Conservation (phyloP, 2,329 filamentous ascomycete genomes). For the Penicillium sp. region DNA sequence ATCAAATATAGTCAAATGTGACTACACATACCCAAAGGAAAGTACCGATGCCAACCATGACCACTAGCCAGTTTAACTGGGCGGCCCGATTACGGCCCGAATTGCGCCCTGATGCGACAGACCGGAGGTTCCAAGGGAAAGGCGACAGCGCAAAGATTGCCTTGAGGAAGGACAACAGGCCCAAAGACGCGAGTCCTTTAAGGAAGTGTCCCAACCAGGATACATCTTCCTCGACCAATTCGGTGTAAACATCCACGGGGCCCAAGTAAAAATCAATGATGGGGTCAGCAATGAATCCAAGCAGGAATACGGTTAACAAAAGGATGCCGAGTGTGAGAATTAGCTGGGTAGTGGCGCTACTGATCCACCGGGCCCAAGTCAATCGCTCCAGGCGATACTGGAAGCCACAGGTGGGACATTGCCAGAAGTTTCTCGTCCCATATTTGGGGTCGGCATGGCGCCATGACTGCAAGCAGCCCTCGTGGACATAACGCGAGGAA, state of each 20-base stretch:
- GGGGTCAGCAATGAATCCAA: conserved; percentile 90
- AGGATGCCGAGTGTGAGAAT: conserved; percentile 71
- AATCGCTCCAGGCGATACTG: conserved; percentile 76
- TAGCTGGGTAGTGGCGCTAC: conserved; percentile 65
- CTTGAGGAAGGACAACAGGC: conserved; percentile 80
- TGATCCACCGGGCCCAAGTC: conserved; percentile 68
- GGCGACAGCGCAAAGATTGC: conserved; percentile 71
- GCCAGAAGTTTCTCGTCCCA: conserved; percentile 70
- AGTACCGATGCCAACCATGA: conserved; percentile 75
- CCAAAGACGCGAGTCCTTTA: conserved; percentile 87
- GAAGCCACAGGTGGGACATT: conserved; percentile 85
- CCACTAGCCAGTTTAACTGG: conserved; percentile 73
- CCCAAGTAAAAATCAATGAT: conserved; percentile 87
- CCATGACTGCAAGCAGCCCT: conserved; percentile 83
- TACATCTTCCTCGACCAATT: conserved; percentile 48
- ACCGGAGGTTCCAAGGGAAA: conserved; percentile 70
- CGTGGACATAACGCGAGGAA: conserved; percentile 89
- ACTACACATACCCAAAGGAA: conserved; percentile 66
- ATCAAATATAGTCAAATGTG: neutral
- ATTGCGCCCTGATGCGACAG: conserved; percentile 52
- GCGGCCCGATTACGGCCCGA: conserved; percentile 75
- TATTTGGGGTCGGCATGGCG: conserved; percentile 68
- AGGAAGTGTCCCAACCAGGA: conserved; percentile 81
- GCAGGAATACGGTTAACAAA: conserved; percentile 68
- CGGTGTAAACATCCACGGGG: conserved; percentile 61